Base-by-base conservation (phyloP, 495 filamentous ascomycete species). In the Parathielavia hyrcaniae region DNA sequence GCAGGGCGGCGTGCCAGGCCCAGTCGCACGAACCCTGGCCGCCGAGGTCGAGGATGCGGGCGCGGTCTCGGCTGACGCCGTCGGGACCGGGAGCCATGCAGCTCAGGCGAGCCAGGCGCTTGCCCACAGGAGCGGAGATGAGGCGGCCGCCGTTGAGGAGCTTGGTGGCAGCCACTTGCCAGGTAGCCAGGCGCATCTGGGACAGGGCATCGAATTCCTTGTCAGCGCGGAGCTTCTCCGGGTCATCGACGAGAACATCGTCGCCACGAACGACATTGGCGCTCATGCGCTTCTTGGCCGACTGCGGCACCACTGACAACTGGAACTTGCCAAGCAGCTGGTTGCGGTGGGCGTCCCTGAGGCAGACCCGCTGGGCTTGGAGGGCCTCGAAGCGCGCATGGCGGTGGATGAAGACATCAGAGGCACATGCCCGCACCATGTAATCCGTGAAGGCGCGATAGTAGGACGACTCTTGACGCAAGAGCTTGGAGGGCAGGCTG, bases 1-100 rank as follows among this genome's bases (percentile, higher is more conserved):
- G 87, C 34, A 85, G 76, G 0, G 93, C 90, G 34, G 88, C 84
- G 68, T 92, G 84, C 93, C 93, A 98, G 30, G 87, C 95, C 93
- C 93, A 98, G 72, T 95, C 91, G 67, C 89, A 90, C 12, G 86
- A 80, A 5, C 83, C 80, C 66, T 90, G 86, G 43, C 93, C 93
- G 20, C 88, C 90, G 34, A 97, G 83, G 66, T 98, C 93, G 38
- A 98, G 80, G 48, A 97, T 87, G 34, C 89, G 77, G 4, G 81
- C 80, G 41, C 79, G 74, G 55, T 80, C 75, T 30, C 71, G 69
- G 47, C 70, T 67, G 23, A 74, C 68, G 36, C 79, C 76, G 51
- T 73, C 63, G 23, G 58, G 41, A 39, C 62, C 67, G 20, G 72
- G 71, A 0, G 69, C 74, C 62, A 79, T 75, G 63, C 73, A 73